A percentile compares a stretch with the other conserved stretches of the same genome.
Evolutionary conservation across 306 rosid genomes (phyloP).

Genomic region (Glycine latifolia): DNA sequence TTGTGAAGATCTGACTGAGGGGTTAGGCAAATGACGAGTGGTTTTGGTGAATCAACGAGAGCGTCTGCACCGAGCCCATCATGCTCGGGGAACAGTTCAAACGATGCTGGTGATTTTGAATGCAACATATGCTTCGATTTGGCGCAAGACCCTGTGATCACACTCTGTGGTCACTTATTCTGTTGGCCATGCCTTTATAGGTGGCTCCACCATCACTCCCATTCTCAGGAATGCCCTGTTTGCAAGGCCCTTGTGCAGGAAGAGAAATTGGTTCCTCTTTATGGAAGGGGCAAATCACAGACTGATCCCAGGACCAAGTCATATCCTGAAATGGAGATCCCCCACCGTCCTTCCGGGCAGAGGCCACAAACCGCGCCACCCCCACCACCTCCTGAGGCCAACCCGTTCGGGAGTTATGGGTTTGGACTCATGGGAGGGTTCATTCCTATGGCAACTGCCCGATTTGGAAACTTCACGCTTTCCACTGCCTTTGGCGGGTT

Average conservation of each 20-base stretch:
- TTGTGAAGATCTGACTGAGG: constrained; percentile 38
- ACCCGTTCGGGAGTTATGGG: constrained; percentile 68
- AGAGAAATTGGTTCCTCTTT: constrained; percentile 87
- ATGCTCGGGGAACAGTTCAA: constrained; percentile 55
- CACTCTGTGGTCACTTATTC: constrained; percentile 89
- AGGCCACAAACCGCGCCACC: constrained; percentile 74
- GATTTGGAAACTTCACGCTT: constrained; percentile 85
- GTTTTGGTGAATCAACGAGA: constrained; percentile 69
- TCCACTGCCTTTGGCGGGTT: constrained; percentile 86
- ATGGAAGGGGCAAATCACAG: constrained; percentile 84
- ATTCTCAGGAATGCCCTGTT: constrained; percentile 93
- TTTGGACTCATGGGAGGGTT: constrained; percentile 91
- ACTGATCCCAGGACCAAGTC: constrained; percentile 83
- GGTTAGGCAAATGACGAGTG: constrained; percentile 63
- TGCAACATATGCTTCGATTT: constrained; percentile 96
- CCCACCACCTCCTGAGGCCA: constrained; percentile 56
- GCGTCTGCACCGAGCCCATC: constrained; percentile 63
- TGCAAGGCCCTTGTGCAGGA: constrained; percentile 86
- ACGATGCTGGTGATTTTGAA: constrained; percentile 85
- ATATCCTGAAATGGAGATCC: constrained; percentile 79
- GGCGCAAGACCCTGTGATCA: constrained; percentile 89
- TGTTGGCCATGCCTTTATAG: constrained; percentile 95
- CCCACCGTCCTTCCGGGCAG: constrained; percentile 83
- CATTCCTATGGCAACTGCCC: constrained; percentile 78
- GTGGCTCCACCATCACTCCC: constrained; percentile 95